phyloP scores from a whole-genome alignment of 1,284 basidiomycete genomes.

The Bondarzewia mesenterica region DNA sequence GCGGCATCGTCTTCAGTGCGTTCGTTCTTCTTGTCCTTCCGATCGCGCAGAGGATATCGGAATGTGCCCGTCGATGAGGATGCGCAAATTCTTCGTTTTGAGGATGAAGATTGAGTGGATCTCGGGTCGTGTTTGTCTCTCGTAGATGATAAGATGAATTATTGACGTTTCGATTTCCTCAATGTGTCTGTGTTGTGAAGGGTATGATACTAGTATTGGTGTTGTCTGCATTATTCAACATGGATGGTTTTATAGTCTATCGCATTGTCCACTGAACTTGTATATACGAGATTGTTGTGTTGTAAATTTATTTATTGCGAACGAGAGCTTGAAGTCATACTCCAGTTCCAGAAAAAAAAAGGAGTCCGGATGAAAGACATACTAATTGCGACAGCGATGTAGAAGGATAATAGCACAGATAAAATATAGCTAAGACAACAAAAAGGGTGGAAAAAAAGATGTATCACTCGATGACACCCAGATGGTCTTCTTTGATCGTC shows the following conservation, averaged over 20 bases:
- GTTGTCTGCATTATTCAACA: not conserved
- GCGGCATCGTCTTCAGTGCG: slow-evolving; percentile 44
- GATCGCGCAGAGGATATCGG: slow-evolving; percentile 57
- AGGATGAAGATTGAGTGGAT: slow-evolving; percentile 48
- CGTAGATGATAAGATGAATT: too few species aligned
- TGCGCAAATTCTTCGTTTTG: slow-evolving; percentile 75
- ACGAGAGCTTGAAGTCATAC: not conserved
- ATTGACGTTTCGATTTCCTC: not conserved
- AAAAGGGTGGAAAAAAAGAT: not conserved
- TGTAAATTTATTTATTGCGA: not conserved
- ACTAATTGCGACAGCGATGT: not conserved
- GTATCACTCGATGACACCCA: slow-evolving; percentile 70
- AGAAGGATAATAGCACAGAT: not conserved
- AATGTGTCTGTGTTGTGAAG: too few species aligned
- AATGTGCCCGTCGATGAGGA: slow-evolving; percentile 83
- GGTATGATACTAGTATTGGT: not conserved
- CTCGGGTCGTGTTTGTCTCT: not conserved
- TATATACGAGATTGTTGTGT: not conserved
- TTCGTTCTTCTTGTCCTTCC: slow-evolving; percentile 31
- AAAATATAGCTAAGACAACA: not conserved
- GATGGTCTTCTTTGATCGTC: slow-evolving; percentile 90
- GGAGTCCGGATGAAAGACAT: too few species aligned
- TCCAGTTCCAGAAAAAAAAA: not conserved
- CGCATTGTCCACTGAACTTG: not conserved
- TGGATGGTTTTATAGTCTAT: not conserved